A percentile compares a stretch with the other conserved stretches of the same genome.
Evolutionary conservation across 1,284 basidiomycete genomes (phyloP).

Genomic region (Ceratobasidium sp.): DNA sequence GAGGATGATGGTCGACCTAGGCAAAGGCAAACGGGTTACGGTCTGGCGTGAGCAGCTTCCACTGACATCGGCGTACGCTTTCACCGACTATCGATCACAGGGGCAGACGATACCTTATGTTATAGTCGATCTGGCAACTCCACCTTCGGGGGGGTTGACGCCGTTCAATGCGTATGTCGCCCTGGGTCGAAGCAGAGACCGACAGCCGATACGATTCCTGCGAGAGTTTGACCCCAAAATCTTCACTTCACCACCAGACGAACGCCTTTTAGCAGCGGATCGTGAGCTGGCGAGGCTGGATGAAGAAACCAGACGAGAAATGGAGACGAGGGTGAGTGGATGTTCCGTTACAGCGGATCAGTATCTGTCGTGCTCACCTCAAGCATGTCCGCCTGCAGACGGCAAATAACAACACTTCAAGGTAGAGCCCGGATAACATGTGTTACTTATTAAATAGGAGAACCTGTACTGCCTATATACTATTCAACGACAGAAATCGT

Average conservation of each 20-base stretch:
- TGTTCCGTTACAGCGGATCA: too few species aligned
- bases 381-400: too few species aligned
- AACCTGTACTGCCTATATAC: too few species aligned
- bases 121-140: conserved; percentile 10
- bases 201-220: conserved; percentile 48
- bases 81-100: conserved; percentile 43
- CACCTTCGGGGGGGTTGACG: conserved; percentile 13
- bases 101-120: conserved; percentile 11
- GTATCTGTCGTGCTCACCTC: too few species aligned
- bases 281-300: background rate
- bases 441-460: too few species aligned
- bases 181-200: too few species aligned
- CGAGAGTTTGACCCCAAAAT: conserved; percentile 2
- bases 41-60: conserved; percentile 38
- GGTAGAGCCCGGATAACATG: too few species aligned
- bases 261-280: background rate
- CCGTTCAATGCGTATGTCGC: conserved; percentile 24
- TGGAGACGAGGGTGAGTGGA: background rate
- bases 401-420: too few species aligned
- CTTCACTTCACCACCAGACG: background rate
- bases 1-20: background rate
- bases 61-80: conserved; percentile 43
- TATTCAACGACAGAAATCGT: too few species aligned
- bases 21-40: background rate
- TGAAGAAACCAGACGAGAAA: background rate